Evolutionary conservation across 768 basidiomycete genomes (phyloP), one percentile per base, ranked within the genome.

Genomic region (Mycena maculata): DNA sequence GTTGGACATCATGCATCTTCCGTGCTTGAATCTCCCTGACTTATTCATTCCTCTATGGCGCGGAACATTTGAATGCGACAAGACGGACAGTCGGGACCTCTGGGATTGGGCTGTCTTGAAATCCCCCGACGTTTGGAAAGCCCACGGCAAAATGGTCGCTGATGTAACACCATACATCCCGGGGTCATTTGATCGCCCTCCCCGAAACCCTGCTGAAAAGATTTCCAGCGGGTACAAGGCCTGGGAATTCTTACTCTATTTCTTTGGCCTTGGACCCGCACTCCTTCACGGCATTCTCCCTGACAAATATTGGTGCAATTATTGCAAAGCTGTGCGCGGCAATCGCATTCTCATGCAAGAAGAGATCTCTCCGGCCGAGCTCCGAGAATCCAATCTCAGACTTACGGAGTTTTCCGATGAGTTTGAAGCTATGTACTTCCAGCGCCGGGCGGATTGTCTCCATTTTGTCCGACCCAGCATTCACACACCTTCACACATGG

Each of bases 1-100:
- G 63, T 69, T 0, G n/a, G 77, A 82, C 53, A 20, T 75, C 10
- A 81, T 82, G 77, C 76, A 80, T 77, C 77, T 25, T 47, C 28
- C 65, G 4, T 45, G 47, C 1, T 52, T 74, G 1, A 81, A 80
- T 31, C 2, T 78, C 0, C 52, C 60, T 0, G 74, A 79, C 1
- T 69, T 76, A 4, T 41, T 76, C 20, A 38, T 76, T 28, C 31
- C 55, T 3, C 70, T 77, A 0, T 77, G 76, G 74, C 63, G 61
- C 13, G 71, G 71, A 0, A 69, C 61, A 1, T 39, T 79, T 1
- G 63, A 73, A 0, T 75, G 73, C 16, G 63, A 48, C 3, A 1
- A 47, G 0, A 55, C 39, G 7, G 76, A 77, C 49, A n/a, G 27
- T 18, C 39, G 4, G 9, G 33, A 20, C 0, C 56, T 45, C 6